A percentile compares a stretch with the other conserved stretches of the same genome.
These are phyloP conservation scores for Termitomyces sp. DNA, from an alignment of 768 basidiomycete species.

Conservation along the genomic window DNA sequence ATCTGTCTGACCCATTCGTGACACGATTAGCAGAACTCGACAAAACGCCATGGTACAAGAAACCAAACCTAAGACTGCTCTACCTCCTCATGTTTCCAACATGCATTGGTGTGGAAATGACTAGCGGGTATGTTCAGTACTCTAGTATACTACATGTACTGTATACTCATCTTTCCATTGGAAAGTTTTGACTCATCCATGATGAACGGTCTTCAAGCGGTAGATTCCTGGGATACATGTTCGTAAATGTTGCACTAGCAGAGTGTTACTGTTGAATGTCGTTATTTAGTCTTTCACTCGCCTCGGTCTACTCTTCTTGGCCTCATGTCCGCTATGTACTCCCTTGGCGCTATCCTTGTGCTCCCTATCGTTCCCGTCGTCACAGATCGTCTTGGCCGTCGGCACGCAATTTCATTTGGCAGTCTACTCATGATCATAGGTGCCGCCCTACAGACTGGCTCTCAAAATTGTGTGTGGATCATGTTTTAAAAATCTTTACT, in stretches of 20 bases:
- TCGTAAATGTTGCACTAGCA: slow-evolving; percentile 8
- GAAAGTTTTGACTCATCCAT: slow-evolving; percentile 56
- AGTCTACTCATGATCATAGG: slow-evolving; percentile 48
- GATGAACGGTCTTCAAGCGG: slow-evolving; percentile 61
- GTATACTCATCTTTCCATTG: neutral
- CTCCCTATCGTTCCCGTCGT: slow-evolving; percentile 52
- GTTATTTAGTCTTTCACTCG: slow-evolving; percentile 43
- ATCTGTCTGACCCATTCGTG: slow-evolving; percentile 31
- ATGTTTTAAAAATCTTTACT: neutral
- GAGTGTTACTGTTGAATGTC: neutral
- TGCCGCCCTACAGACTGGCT: slow-evolving; percentile 41
- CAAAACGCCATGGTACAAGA: slow-evolving; percentile 57
- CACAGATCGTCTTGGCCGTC: slow-evolving; percentile 49
- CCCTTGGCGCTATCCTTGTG: slow-evolving; percentile 54
- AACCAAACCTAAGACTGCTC: slow-evolving; percentile 52
- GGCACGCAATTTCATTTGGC: slow-evolving; percentile 48
- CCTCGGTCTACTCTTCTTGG: slow-evolving; percentile 55
- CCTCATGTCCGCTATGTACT: slow-evolving; percentile 57
- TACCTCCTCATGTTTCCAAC: slow-evolving; percentile 60
- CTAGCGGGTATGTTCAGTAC: slow-evolving; percentile 41
- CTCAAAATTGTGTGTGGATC: slow-evolving; percentile 44
- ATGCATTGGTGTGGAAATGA: slow-evolving; percentile 62
- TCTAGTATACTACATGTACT: neutral
- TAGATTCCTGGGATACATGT: slow-evolving; percentile 56
- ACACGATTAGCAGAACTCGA: slow-evolving; percentile 46